These are phyloP conservation scores for Daucus carota DNA, from an alignment of 129 eudicot species.

Conservation along the genomic window DNA sequence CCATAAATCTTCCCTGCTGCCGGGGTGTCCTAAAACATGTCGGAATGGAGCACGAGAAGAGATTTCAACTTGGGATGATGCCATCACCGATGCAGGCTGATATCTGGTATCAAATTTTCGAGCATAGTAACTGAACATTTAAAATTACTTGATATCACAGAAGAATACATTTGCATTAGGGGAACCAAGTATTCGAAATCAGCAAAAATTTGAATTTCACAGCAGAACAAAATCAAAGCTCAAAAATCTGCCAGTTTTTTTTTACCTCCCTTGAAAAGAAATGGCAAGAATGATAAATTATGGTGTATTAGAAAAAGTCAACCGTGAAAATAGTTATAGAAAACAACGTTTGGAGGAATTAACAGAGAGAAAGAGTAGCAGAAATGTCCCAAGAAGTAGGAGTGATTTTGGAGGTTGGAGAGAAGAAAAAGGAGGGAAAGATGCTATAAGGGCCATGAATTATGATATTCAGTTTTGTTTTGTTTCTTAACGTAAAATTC, in stretches of 20 bases:
- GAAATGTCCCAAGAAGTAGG: constrained; percentile 1
- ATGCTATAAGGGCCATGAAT: neutral
- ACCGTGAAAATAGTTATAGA: neutral
- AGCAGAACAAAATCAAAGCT: neutral
- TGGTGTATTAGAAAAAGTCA: neutral
- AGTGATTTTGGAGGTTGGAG: constrained; percentile 1
- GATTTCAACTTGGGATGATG: constrained; percentile 43
- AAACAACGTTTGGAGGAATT: neutral
- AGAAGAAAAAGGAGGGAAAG: constrained; percentile 3
- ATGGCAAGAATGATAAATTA: neutral
- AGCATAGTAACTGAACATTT: neutral
- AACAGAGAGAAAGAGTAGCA: neutral
- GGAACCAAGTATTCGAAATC: neutral
- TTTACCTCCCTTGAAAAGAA: neutral
- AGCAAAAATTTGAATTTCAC: neutral
- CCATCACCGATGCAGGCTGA: constrained; percentile 21
- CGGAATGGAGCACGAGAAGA: constrained; percentile 34
- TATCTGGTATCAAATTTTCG: neutral
- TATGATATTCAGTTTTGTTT: neutral
- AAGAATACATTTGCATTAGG: neutral
- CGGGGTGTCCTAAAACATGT: constrained; percentile 17
- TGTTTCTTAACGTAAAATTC: neutral
- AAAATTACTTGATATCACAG: neutral
- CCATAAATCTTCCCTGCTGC: constrained; percentile 14
- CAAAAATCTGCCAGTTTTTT: neutral